These are phyloP conservation scores for Phytophthora constricta DNA, from an alignment of 352 stramenopile species.

Conservation along the genomic window DNA sequence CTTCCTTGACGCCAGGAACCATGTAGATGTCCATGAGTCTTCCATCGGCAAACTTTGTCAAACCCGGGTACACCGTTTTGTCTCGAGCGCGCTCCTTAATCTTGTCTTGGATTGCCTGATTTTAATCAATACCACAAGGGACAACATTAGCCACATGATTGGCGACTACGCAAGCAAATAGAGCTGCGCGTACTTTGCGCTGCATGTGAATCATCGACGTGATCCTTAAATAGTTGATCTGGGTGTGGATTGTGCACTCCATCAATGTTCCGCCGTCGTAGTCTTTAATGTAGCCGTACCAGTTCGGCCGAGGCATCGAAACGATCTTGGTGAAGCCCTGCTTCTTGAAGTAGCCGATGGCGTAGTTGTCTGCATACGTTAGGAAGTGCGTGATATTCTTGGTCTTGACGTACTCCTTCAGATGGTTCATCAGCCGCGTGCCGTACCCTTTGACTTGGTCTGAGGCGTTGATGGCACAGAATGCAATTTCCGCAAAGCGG, in stretches of 20 bases:
- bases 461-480: slow-evolving; percentile 97
- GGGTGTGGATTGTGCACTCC: slow-evolving; percentile 98
- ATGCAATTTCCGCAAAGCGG: slow-evolving; percentile 99
- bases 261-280: slow-evolving; percentile 99
- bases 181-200: slow-evolving; percentile 81
- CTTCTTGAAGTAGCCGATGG: slow-evolving; percentile 99
- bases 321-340: slow-evolving; percentile 93
- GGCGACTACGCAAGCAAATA: too few species aligned
- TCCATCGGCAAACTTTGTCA: slow-evolving; percentile 78
- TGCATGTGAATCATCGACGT: slow-evolving; percentile 95
- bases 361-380: slow-evolving; percentile 99
- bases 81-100: slow-evolving; percentile 79
- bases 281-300: slow-evolving; percentile 99
- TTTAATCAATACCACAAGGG: not conserved
- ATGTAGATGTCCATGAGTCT: slow-evolving; percentile 89
- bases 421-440: slow-evolving; percentile 99
- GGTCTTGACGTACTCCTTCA: slow-evolving; percentile 97
- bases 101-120: slow-evolving; percentile 82
- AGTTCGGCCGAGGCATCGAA: slow-evolving; percentile 87
- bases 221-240: slow-evolving; percentile 97
- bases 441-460: slow-evolving; percentile 98
- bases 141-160: not conserved
- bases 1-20: slow-evolving; percentile 87
- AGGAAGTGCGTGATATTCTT: slow-evolving; percentile 96
- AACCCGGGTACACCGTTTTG: slow-evolving; percentile 74